Percentiles rank a stretch among this genome's conserved stretches.
Evolutionary conservation across 176 grass and related monocot species (phyloP).

Genomic region (Stipa capillata): DNA sequence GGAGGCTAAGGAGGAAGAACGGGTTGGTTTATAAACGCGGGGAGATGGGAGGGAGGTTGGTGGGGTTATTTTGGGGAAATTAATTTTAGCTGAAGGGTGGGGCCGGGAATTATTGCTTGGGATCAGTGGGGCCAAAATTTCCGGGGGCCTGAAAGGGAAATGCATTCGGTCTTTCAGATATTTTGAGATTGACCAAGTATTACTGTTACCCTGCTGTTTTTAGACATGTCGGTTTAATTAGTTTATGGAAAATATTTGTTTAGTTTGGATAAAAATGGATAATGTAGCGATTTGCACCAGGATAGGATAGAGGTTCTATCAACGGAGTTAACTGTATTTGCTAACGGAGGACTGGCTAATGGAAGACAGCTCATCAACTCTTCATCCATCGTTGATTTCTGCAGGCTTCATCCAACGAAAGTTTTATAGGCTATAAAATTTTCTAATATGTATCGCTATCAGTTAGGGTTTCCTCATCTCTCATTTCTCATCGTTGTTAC

Average conservation of each 20-base stretch:
- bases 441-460: too few relatives aligned
- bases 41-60: neutral
- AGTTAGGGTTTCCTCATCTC: too few relatives aligned
- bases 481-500: too few relatives aligned
- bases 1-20: neutral
- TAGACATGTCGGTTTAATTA: neutral
- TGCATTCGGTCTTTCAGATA: neutral
- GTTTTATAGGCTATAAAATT: too few relatives aligned
- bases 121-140: conserved; percentile 1
- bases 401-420: too few relatives aligned
- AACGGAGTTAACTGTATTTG: neutral
- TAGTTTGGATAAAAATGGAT: conserved; percentile 8
- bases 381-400: too few relatives aligned
- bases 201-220: neutral
- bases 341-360: neutral
- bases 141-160: neutral
- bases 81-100: neutral
- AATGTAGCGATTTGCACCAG: neutral
- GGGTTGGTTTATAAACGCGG: conserved; percentile 10
- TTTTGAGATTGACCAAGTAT: neutral
- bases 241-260: neutral
- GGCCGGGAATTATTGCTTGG: conserved; percentile 8
- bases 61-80: conserved; percentile 19
- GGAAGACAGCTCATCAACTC: too few relatives aligned
- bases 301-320: neutral